Conservation (phyloP, 1,284 basidiomycete genomes). For the Xanthoconium separans region DNA sequence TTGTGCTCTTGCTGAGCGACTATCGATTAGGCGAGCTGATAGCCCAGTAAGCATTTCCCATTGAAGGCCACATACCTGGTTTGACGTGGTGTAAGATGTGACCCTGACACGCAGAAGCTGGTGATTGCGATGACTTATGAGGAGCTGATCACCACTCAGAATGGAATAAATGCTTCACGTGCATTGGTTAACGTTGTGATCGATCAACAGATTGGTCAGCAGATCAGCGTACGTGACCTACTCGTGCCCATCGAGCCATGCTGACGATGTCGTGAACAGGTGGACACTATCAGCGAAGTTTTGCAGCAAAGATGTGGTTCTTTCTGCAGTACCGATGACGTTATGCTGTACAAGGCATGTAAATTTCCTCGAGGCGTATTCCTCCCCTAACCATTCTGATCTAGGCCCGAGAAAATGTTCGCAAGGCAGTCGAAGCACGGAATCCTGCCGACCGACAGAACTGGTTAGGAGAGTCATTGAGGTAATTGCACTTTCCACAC, state of each 20-base stretch:
- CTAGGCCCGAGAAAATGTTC: constrained; percentile 90
- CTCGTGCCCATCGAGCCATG: background rate
- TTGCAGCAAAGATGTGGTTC: constrained; percentile 94
- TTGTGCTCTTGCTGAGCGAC: constrained; percentile 89
- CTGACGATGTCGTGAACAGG: constrained; percentile 45
- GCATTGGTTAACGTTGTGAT: constrained; percentile 94
- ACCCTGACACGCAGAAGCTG: constrained; percentile 63
- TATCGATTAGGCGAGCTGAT: constrained; percentile 89
- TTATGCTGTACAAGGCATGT: constrained; percentile 90
- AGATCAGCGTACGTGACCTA: constrained; percentile 73
- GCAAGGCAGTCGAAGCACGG: constrained; percentile 83
- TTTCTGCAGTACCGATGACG: constrained; percentile 98
- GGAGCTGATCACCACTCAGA: constrained; percentile 79
- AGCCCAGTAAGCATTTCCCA: constrained; percentile 54
- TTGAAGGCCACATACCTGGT: background rate
- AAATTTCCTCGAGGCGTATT: constrained; percentile 8
- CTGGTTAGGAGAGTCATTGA: constrained; percentile 79
- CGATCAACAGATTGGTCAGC: constrained; percentile 95
- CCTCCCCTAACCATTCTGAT: constrained; percentile 6
- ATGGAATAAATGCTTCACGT: constrained; percentile 81
- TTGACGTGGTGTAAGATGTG: constrained; percentile 51
- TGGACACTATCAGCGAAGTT: constrained; percentile 94
- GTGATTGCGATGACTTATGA: constrained; percentile 77
- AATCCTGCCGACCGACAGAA: constrained; percentile 72
- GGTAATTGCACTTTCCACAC: constrained; percentile 40